Conservation (phyloP, 2,329 filamentous ascomycete genomes). For the Pezicula radicicola region DNA sequence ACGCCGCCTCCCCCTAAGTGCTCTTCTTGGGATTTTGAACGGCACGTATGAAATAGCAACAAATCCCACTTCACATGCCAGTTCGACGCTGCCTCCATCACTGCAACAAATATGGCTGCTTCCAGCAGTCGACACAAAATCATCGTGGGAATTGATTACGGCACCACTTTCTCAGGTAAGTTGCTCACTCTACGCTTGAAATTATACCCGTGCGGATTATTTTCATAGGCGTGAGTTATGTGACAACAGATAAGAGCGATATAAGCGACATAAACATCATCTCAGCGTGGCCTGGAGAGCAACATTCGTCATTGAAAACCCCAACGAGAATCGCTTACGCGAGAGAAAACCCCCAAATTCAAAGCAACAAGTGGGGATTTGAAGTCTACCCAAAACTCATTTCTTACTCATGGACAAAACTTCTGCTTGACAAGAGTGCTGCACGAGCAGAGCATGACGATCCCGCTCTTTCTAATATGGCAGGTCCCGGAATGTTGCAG, state of each 20-base stretch:
- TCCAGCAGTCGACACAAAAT: conserved; percentile 11
- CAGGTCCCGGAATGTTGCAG: conserved; percentile 7
- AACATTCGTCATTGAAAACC: conserved; percentile 9
- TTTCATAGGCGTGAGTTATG: conserved; percentile 12
- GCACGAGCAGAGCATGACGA: conserved; percentile 11
- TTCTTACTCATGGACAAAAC: conserved; percentile 25
- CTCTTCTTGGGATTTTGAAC: too few species aligned
- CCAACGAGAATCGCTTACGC: conserved; percentile 19
- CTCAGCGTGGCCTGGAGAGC: conserved; percentile 15
- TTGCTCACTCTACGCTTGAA: not conserved
- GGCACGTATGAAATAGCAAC: too few species aligned
- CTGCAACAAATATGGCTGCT: too few species aligned
- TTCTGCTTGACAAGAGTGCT: conserved; percentile 20
- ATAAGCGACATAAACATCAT: conserved; percentile 17
- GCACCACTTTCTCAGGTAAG: conserved; percentile 21
- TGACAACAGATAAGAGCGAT: conserved; percentile 11
- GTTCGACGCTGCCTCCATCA: too few species aligned
- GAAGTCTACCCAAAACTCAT: conserved; percentile 13
- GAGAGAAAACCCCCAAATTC: conserved; percentile 10
- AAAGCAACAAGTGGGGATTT: conserved; percentile 20
- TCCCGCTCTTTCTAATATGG: conserved; percentile 7
- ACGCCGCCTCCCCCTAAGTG: too few species aligned
- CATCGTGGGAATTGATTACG: conserved; percentile 23
- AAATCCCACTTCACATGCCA: too few species aligned
- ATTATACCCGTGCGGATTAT: not conserved